Evolutionary conservation across 176 grass and related monocot species (phyloP), one percentile per base, ranked within the genome.

Genomic region (Otatea glauca): DNA sequence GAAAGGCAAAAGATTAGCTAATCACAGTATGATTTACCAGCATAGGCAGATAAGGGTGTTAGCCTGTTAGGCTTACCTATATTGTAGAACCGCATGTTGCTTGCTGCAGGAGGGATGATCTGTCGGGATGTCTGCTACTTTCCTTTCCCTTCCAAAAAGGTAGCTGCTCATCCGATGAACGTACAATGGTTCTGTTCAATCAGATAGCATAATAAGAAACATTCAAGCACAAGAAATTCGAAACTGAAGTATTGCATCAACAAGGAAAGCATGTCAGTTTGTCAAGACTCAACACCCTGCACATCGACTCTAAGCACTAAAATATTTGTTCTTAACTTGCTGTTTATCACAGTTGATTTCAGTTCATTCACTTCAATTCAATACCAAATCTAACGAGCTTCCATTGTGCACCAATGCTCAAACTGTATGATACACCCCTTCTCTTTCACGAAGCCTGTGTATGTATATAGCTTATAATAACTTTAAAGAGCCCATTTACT

Each of bases 41-140:
- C 58, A 77, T 32, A 62, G 8, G 17, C 6, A 56, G 7, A 45
- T 7, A 61, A 68, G 4, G 62, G 6, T 79, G 27, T 25, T 83
- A 56, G 27, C 11, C 41, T 84, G n/a, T 20, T 68, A 68, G 20
- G 11, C 41, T 84, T 75, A 77, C 83, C 77, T 64, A 47, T 84
- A 93, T 75, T 83, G 85, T 64, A 88, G 86, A 76, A 89, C 91
- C 1, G 96, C 93, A 79, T 99, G 96, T 55, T 99, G 96, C 53
- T 99, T 99, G 87, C 93, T 99, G 85, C 96, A 99, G 75, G 96
- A 99, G 13, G 93, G 93, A 81, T 99, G 93, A 85, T 99, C 96
- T 10, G 93, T 99, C 43, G 96, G 88, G 85, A 99, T 73, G 25
- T 99, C 93, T 83, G 93, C 96, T 70, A 99, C 90, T 77, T 80